Evolutionary conservation across 1,284 basidiomycete genomes (phyloP), one percentile per base, ranked within the genome.

Genomic region (Tremellales sp.): DNA sequence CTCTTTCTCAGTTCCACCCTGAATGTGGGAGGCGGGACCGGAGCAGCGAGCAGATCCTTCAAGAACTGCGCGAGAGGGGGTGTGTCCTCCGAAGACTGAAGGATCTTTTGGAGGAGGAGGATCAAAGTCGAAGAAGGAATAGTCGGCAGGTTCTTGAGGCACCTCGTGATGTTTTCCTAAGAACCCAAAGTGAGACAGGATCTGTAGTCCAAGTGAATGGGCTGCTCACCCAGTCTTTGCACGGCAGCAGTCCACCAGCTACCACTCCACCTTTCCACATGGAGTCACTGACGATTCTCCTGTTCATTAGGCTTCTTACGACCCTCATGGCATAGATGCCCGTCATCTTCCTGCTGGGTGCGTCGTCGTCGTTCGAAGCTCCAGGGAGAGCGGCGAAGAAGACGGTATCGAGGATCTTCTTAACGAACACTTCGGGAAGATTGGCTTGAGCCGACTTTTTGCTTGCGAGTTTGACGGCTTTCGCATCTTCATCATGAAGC

Each of bases 261-360:
- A 70, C 53, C 7, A 71, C 51, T 22, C 68, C 65, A 1, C 51
- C 58, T 4, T 56, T 45, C 54, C 57, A 65, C 65, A 70, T 66
- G 22, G 40, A 47, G 43, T 73, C 70, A 28, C 51, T 51, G 16
- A 71, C 52, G 37, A 57, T 43, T 4, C 54, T 49, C 28, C 57
- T 47, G 24, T 54, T 45, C 8, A 70, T 44, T 43, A 73, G 50
- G 12, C 50, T 48, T 19, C 35, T 38, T 1, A 71, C 40, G 16
- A 71, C 55, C 21, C 47, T 56, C 34, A 34, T 35, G 1, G 65
- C 56, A 44, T 71, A 73, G 2, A 40, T 38, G 1, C 63, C 68
- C 14, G 7, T 48, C 13, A 29, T 16, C 13, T 1, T 25, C 21
- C 27, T 33, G 21, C 13, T 27, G 29, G 37, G 40, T 19, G 27